Base-by-base conservation (phyloP, 257 asterid species). In the Scutellaria minor region DNA sequence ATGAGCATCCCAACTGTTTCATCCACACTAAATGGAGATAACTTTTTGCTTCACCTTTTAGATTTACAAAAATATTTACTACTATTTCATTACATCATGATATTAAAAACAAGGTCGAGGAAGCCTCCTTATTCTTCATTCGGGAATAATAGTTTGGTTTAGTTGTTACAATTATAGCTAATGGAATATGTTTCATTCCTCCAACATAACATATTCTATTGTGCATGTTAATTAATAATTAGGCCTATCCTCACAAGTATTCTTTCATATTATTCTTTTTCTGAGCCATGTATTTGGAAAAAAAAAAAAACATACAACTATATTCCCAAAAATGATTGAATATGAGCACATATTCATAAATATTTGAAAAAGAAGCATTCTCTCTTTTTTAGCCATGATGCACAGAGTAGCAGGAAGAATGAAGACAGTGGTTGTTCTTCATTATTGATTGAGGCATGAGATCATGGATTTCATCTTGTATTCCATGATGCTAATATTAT, bases 161-260 rank as follows among this genome's bases (percentile, higher is more conserved):
- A 76, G 68, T 76, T 72, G 75, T n/a, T 15, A n/a, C 68, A 68
- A 73, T 73, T 45, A 73, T 70, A 45, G 39, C 12, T 64, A 70
- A 58, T 9, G 59, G 85, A 81, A 81, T 81, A 78, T 74, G 80
- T 47, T 75, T 52, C 70, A 70, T 70, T 70, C 72, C 72, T 73
- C 55, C 67, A 22, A 31, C 37, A 55, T 62, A 54, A 4, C 56
- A 15, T 62, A 67, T 68, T 57, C 62, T 71, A 64, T 37, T 58
- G 37, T 1, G 18, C 20, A 57, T 9, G 63, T 57, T 35, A 22
- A 57, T 47, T 11, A 9, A 9, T 31, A 44, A 9, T 44, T 44
- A 5, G 47, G 12, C 53, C 15, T 60, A 22, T n/a, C 55, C 73
- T 56, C 40, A 13, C 70, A 11, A 50, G 54, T 77, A 52, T 73